Evolutionary conservation across 805 yeast genomes (phyloP).

Genomic region (Dipodascopsis uninucleata): DNA sequence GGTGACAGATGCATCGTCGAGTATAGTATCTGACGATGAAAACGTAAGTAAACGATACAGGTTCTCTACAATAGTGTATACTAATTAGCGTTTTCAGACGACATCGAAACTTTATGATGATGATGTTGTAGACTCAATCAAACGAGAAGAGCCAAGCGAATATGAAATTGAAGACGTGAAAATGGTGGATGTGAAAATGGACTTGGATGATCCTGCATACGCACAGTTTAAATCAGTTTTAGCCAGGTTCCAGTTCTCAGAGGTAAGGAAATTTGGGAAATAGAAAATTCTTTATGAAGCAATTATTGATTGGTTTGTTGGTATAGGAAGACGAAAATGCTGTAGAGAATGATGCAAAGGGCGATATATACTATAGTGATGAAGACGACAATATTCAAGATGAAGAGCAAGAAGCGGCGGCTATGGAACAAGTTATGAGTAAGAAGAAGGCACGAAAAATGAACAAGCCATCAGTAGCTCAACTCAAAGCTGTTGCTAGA

Average conservation of each 20-base stretch:
- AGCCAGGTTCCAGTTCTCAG: slow-evolving; percentile 37
- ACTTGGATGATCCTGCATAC: slow-evolving; percentile 35
- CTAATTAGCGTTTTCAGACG: neutral
- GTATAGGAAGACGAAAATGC: slow-evolving; percentile 19
- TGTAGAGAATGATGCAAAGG: slow-evolving; percentile 29
- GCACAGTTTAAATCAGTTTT: slow-evolving; percentile 39
- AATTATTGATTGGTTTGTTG: neutral
- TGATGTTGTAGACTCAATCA: slow-evolving; percentile 1
- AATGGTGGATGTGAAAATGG: slow-evolving; percentile 5
- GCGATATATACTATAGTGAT: slow-evolving; percentile 37
- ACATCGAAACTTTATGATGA: neutral
- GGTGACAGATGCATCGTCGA: slow-evolving; percentile 3
- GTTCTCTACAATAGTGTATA: neutral
- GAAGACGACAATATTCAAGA: slow-evolving; percentile 34
- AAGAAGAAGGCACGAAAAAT: slow-evolving; percentile 48
- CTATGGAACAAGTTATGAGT: slow-evolving; percentile 36
- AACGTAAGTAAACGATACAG: neutral
- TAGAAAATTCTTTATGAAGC: neutral
- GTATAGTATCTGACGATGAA: slow-evolving; percentile 6
- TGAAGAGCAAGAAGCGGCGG: slow-evolving; percentile 31
- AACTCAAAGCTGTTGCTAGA: slow-evolving; percentile 56
- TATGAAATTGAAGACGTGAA: slow-evolving; percentile 1
- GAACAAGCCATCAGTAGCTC: slow-evolving; percentile 61
- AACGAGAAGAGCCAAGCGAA: slow-evolving; percentile 9
- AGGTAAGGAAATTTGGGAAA: slow-evolving; percentile 5